Conservation (phyloP, 176 grass and related monocot species). For the Poa pratensis region DNA sequence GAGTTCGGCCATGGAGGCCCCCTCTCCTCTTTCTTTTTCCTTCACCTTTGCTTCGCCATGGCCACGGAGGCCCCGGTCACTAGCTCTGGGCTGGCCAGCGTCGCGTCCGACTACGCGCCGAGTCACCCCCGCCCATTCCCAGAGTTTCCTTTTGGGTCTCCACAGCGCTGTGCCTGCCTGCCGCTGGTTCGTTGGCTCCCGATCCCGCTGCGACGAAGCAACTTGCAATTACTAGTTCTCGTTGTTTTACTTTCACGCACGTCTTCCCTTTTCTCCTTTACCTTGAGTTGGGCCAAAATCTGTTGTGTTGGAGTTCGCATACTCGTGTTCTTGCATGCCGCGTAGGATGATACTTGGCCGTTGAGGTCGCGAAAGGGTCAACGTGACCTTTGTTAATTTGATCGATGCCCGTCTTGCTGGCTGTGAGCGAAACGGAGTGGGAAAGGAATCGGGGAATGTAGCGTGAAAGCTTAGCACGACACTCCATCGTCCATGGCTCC, state of each 20-base stretch:
- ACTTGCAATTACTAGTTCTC: no score
- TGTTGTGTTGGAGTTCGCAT: no score
- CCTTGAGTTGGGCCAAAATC: conserved; percentile 26
- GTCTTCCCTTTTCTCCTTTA: neutral
- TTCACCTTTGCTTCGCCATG: neutral
- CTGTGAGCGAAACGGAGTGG: conserved; percentile 2
- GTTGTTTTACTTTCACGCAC: neutral
- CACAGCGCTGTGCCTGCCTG: neutral
- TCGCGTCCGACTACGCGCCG: conserved; percentile 14
- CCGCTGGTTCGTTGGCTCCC: neutral
- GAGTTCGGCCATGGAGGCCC: neutral
- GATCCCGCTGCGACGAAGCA: neutral
- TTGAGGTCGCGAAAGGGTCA: conserved; percentile 15
- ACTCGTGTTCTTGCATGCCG: neutral
- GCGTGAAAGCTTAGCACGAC: conserved; percentile 29
- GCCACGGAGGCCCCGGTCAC: conserved; percentile 16
- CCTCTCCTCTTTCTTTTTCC: neutral
- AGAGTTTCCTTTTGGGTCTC: no score
- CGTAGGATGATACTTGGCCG: conserved; percentile 12
- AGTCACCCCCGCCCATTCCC: neutral
- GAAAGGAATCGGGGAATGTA: conserved; percentile 28
- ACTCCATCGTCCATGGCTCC: conserved; percentile 47
- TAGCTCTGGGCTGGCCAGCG: neutral
- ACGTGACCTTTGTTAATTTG: neutral
- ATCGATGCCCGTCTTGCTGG: neutral